Conservation (phyloP, 768 basidiomycete species). For the Cyathus striatus region DNA sequence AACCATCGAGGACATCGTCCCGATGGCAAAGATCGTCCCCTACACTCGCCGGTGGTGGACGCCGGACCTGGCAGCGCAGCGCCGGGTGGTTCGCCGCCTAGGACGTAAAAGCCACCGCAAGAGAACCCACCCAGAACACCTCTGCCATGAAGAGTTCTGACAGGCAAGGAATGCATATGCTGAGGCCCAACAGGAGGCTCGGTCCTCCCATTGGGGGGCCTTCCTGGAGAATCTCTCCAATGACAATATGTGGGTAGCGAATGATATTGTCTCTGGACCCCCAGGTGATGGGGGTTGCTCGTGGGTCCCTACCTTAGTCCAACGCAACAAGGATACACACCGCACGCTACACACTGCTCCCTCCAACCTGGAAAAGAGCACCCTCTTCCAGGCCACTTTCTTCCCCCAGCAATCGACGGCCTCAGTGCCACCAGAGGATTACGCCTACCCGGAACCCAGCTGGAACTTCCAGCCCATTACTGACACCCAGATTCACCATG, state of each 20-base stretch:
- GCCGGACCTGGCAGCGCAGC: background rate
- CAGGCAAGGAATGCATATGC: conserved; percentile 9
- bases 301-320: conserved; percentile 15
- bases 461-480: conserved; percentile 10
- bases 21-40: background rate
- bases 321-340: background rate
- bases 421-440: conserved; percentile 9
- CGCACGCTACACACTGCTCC: background rate
- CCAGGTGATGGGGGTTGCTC: conserved; percentile 14
- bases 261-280: conserved; percentile 8
- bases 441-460: conserved; percentile 8
- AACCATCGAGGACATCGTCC: background rate
- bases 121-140: background rate
- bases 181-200: conserved; percentile 9
- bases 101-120: background rate
- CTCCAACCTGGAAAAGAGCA: conserved; percentile 11
- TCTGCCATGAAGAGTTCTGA: background rate
- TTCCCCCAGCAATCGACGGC: conserved; percentile 10
- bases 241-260: conserved; percentile 12
- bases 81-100: background rate
- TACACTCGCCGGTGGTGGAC: background rate
- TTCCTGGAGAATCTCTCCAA: conserved; percentile 17
- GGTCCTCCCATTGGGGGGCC: conserved; percentile 16
- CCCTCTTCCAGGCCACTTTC: conserved; percentile 12
- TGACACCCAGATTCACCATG: conserved; percentile 16